Evolutionary conservation across 129 eudicot species (phyloP).

Genomic region (Flaveria ramosissima): DNA sequence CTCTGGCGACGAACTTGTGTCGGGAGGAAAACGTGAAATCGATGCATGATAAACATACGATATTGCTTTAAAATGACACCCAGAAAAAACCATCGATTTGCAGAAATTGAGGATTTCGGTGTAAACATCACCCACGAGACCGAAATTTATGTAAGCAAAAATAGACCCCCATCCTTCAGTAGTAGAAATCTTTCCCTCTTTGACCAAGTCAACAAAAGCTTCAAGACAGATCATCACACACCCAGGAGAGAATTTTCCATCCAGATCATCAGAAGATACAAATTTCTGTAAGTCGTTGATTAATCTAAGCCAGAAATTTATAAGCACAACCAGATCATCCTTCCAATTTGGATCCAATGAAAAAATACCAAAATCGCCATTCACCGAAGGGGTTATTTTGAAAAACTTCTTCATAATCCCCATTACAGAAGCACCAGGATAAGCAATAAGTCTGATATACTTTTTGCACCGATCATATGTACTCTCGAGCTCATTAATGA

Average conservation of each 20-base stretch:
- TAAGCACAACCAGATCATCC: constrained; percentile 64
- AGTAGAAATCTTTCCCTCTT: constrained; percentile 47
- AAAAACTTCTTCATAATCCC: constrained; percentile 62
- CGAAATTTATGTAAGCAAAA: constrained; percentile 41
- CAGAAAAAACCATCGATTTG: constrained; percentile 73
- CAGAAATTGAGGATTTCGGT: constrained; percentile 59
- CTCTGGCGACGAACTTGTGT: constrained; percentile 30
- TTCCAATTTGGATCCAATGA: constrained; percentile 54
- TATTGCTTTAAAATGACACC: constrained; percentile 63
- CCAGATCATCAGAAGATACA: constrained; percentile 36
- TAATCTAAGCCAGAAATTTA: constrained; percentile 70
- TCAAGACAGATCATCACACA: constrained; percentile 54
- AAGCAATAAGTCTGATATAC: constrained; percentile 50
- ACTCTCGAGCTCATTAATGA: constrained; percentile 66
- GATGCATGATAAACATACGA: constrained; percentile 52
- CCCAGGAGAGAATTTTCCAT: constrained; percentile 44
- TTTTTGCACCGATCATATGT: constrained; percentile 61
- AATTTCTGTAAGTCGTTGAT: constrained; percentile 56
- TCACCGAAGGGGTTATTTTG: constrained; percentile 48
- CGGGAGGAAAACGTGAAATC: constrained; percentile 46
- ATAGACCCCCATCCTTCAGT: constrained; percentile 72
- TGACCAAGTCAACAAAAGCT: constrained; percentile 58
- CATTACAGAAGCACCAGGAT: constrained; percentile 42
- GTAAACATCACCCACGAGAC: constrained; percentile 43
- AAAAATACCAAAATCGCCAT: constrained; percentile 32